A percentile compares a stretch with the other conserved stretches of the same genome.
phyloP scores from a whole-genome alignment of 495 filamentous ascomycete species.

The Letharia lupina region DNA sequence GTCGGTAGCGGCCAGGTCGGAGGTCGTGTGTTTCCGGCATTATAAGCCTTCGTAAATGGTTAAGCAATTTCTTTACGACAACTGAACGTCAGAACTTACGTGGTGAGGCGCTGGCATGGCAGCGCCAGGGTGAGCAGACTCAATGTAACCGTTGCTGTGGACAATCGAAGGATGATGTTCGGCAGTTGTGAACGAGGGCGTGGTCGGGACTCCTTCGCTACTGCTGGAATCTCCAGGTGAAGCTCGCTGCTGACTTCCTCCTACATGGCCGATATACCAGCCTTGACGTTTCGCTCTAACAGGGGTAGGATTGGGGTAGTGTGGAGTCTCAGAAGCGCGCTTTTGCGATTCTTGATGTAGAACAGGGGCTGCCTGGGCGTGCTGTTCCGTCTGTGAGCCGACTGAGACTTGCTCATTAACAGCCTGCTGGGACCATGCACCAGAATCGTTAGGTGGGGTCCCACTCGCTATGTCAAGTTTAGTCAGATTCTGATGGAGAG shows the following conservation, averaged over 20 bases:
- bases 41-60: not conserved
- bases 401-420: conserved; percentile 28
- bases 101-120: conserved; percentile 37
- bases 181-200: conserved; percentile 51
- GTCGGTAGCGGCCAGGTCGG: conserved; percentile 25
- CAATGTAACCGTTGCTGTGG: conserved; percentile 54
- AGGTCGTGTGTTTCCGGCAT: conserved; percentile 28
- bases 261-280: conserved; percentile 58
- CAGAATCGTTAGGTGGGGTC: conserved; percentile 48
- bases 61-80: not conserved
- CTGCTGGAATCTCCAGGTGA: conserved; percentile 67
- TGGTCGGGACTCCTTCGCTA: conserved; percentile 56
- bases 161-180: conserved; percentile 60
- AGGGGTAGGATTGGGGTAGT: conserved; percentile 41
- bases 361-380: conserved; percentile 22
- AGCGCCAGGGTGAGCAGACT: conserved; percentile 41
- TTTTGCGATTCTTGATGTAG: conserved; percentile 22
- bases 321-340: conserved; percentile 15
- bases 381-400: conserved; percentile 31
- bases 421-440: conserved; percentile 45
- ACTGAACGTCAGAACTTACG: conserved; percentile 27
- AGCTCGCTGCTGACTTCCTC: conserved; percentile 37
- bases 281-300: conserved; percentile 56
- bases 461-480: conserved; percentile 59
- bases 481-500: conserved; percentile 63